Base-by-base conservation (phyloP, 2,329 filamentous ascomycete genomes). In the Thelonectria olida region DNA sequence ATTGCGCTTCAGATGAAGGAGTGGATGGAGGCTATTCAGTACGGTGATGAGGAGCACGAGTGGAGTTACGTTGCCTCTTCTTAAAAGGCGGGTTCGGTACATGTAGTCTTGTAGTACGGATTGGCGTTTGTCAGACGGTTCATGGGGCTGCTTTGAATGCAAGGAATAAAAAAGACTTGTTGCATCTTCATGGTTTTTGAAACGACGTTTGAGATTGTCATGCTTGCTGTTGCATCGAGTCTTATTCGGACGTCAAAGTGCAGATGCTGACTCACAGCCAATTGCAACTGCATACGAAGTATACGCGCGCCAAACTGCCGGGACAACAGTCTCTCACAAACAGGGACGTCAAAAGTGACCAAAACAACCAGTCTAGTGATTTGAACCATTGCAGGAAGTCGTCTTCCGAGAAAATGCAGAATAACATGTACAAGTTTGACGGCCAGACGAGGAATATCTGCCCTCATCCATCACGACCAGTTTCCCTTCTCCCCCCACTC, bases 21-120 rank as follows among this genome's bases (percentile, higher is more conserved):
- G 72, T 99, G 96, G 96, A 97, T 99, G 65, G 94, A 97, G 82
- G 90, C 82, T 25, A 94, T 96, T 69, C 95, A 98, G 81, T 97
- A 98, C 76, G 96, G 96, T 65, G 94, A 97, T 67, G 91, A 95
- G 79, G 87, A 92, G 76, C 93, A 97, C 77, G 85, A 90, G 67
- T 99, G 96, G 96, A 97, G 94, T 84, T 90, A 89, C 71, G 69
- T 81, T 47, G 48, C 65, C 39, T 62, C 64, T 36, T 45, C 48
- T 17, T 65, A 55, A 61, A 55, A 25, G 27, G 20, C 6, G 45
- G 19, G 20, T 38, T 58, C 5, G 41, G 42, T 7, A 53, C 39
- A 47, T 49, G 20, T 38, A 55, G 53, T 34, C 48, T 51, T 38
- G 23, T 61, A 47, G 50, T 49, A 39, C 31, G 44, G 44, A 39